A percentile compares a stretch with the other conserved stretches of the same genome.
These are phyloP conservation scores for Filosporella fistucella DNA, from an alignment of 495 filamentous ascomycete genomes.

Conservation along the genomic window DNA sequence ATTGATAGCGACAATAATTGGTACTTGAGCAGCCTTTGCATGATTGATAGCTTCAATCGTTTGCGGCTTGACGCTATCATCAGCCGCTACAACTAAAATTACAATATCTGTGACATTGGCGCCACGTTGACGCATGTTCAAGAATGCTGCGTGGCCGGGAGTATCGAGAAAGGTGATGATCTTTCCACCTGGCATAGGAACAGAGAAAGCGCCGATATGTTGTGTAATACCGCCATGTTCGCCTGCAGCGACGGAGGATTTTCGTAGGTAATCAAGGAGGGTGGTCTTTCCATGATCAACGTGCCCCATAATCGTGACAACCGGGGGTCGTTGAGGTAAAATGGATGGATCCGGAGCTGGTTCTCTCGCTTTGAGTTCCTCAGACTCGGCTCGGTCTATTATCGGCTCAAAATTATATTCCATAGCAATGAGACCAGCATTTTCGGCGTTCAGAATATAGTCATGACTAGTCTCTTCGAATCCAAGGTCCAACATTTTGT, in stretches of 20 bases:
- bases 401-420: conserved; percentile 93
- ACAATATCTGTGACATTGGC: conserved; percentile 97
- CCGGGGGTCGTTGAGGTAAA: conserved; percentile 75
- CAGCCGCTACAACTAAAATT: conserved; percentile 91
- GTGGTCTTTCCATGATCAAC: conserved; percentile 99
- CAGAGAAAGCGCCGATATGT: conserved; percentile 98
- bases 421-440: conserved; percentile 81
- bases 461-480: conserved; percentile 78
- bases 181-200: conserved; percentile 78
- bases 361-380: conserved; percentile 72
- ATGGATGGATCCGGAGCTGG: conserved; percentile 64
- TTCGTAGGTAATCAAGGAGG: conserved; percentile 87
- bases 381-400: conserved; percentile 59
- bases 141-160: conserved; percentile 91
- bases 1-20: conserved; percentile 97
- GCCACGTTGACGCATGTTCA: conserved; percentile 92
- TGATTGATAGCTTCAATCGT: conserved; percentile 96
- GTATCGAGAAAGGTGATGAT: conserved; percentile 96
- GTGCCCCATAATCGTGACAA: conserved; percentile 99
- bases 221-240: conserved; percentile 98
- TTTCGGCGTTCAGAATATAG: conserved; percentile 84
- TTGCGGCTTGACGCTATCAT: conserved; percentile 97
- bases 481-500: conserved; percentile 71
- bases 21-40: conserved; percentile 82
- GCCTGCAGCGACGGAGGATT: conserved; percentile 81